These are phyloP conservation scores for Calocera viscosa DNA, from an alignment of 768 basidiomycete genomes.

Conservation along the genomic window DNA sequence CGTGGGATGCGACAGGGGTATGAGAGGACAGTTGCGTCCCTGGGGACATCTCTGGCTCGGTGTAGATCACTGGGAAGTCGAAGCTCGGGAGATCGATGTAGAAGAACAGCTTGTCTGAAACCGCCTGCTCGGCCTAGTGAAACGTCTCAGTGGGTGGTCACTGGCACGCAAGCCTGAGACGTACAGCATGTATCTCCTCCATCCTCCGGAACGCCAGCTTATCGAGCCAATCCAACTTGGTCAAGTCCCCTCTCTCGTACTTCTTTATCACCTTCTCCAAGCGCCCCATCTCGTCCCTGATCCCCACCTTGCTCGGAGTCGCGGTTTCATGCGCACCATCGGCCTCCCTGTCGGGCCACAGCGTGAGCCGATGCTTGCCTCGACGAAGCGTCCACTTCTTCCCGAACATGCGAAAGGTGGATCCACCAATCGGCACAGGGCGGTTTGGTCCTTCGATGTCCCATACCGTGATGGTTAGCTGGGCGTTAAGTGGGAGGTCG, in stretches of 20 bases:
- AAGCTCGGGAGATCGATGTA: constrained; percentile 94
- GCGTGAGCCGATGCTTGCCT: constrained; percentile 75
- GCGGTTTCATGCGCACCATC: constrained; percentile 69
- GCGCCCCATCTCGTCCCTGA: constrained; percentile 86
- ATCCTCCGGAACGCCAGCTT: constrained; percentile 87
- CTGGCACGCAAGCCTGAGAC: constrained; percentile 20
- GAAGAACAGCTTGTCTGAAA: constrained; percentile 86
- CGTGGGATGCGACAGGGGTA: constrained; percentile 27
- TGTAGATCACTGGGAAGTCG: constrained; percentile 93
- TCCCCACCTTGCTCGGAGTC: constrained; percentile 76
- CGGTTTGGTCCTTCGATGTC: constrained; percentile 77
- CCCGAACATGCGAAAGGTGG: constrained; percentile 81
- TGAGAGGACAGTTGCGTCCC: constrained; percentile 27
- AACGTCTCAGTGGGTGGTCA: constrained; percentile 4
- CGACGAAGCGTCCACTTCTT: constrained; percentile 89
- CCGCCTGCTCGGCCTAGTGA: constrained; percentile 69
- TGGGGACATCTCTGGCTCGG: constrained; percentile 46
- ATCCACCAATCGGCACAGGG: constrained; percentile 76
- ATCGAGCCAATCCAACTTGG: constrained; percentile 93
- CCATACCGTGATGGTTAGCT: constrained; percentile 91
- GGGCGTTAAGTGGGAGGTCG: constrained; percentile 78
- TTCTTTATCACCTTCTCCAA: constrained; percentile 88
- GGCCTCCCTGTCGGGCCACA: constrained; percentile 76
- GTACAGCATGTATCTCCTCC: constrained; percentile 83
- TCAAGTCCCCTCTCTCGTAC: constrained; percentile 85